Evolutionary conservation across 805 yeast genomes (phyloP).

Genomic region (Lipomyces orientalis): DNA sequence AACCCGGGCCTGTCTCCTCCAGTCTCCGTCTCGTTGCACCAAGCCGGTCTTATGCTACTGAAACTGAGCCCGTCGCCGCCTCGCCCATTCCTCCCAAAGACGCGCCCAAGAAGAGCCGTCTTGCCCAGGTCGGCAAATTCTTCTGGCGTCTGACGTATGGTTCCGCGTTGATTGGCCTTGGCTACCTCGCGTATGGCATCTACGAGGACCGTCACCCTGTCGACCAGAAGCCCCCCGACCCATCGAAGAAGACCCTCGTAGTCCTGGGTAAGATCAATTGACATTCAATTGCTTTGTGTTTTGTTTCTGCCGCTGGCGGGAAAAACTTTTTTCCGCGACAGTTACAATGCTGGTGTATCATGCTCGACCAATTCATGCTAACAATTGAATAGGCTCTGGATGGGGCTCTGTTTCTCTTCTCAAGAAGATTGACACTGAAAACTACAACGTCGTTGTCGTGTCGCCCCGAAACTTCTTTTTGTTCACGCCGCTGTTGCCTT

Average conservation of each 20-base stretch:
- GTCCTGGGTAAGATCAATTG: conserved; percentile 51
- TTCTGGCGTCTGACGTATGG: conserved; percentile 32
- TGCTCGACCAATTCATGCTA: not conserved
- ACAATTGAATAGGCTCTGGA: conserved; percentile 65
- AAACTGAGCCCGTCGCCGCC: conserved; percentile 1
- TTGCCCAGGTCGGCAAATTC: conserved; percentile 18
- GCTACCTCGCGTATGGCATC: conserved; percentile 39
- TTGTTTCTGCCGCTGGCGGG: not conserved
- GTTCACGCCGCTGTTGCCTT: conserved; percentile 94
- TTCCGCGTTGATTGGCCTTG: conserved; percentile 31
- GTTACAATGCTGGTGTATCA: too few species aligned
- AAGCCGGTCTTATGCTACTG: conserved; percentile 5
- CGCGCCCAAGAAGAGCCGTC: conserved; percentile 17
- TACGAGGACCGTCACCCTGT: conserved; percentile 48
- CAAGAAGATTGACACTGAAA: conserved; percentile 81
- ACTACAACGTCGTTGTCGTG: conserved; percentile 85
- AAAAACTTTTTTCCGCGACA: not conserved
- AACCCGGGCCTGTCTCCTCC: not conserved
- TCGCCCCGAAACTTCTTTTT: conserved; percentile 93
- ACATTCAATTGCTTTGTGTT: not conserved
- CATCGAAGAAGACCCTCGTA: conserved; percentile 73
- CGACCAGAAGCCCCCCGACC: conserved; percentile 54
- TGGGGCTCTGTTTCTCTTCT: conserved; percentile 92
- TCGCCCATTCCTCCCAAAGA: conserved; percentile 9
- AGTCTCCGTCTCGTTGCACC: conserved; percentile 1